phyloP scores from a whole-genome alignment of 2,329 filamentous ascomycete genomes.

The Tolypocladium endophyticum region DNA sequence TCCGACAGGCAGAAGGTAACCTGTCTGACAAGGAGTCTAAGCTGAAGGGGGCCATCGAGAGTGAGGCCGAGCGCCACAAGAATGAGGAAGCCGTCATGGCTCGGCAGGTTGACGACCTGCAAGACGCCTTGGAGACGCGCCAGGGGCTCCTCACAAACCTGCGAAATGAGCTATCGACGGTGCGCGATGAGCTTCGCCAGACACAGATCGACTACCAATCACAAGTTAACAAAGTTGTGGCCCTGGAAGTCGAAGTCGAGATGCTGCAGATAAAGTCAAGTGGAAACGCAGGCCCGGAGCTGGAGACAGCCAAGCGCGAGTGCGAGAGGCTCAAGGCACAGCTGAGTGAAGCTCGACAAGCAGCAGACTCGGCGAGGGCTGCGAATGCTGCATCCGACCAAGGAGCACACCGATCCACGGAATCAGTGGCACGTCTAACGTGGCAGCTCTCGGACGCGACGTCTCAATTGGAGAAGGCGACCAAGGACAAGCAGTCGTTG shows the following conservation, averaged over 20 bases:
- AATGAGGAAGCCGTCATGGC: slow-evolving; percentile 60
- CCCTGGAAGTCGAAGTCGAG: slow-evolving; percentile 67
- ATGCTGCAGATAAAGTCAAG: slow-evolving; percentile 42
- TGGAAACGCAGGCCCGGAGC: slow-evolving; percentile 2
- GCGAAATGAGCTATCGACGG: slow-evolving; percentile 53
- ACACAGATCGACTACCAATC: slow-evolving; percentile 52
- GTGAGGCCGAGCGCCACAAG: slow-evolving; percentile 60
- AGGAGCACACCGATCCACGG: slow-evolving; percentile 21
- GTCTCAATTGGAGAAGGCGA: slow-evolving; percentile 42
- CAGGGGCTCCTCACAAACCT: slow-evolving; percentile 55
- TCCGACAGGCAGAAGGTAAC: slow-evolving; percentile 57
- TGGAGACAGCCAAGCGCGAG: slow-evolving; percentile 12
- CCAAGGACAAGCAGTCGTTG: slow-evolving; percentile 50
- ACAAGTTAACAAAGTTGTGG: slow-evolving; percentile 54
- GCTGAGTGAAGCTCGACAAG: slow-evolving; percentile 20
- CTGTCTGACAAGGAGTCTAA: slow-evolving; percentile 58
- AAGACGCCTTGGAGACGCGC: slow-evolving; percentile 58
- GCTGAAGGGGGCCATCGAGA: slow-evolving; percentile 57
- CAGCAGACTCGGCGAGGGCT: slow-evolving; percentile 15
- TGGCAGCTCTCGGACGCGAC: slow-evolving; percentile 49
- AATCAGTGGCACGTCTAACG: slow-evolving; percentile 41
- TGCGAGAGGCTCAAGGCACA: slow-evolving; percentile 23
- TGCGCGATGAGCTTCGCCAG: slow-evolving; percentile 61
- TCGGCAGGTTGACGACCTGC: slow-evolving; percentile 65
- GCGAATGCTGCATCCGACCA: slow-evolving; percentile 20